Evolutionary conservation across 495 filamentous ascomycete species (phyloP).

Genomic region (Trichoderma reesei): DNA sequence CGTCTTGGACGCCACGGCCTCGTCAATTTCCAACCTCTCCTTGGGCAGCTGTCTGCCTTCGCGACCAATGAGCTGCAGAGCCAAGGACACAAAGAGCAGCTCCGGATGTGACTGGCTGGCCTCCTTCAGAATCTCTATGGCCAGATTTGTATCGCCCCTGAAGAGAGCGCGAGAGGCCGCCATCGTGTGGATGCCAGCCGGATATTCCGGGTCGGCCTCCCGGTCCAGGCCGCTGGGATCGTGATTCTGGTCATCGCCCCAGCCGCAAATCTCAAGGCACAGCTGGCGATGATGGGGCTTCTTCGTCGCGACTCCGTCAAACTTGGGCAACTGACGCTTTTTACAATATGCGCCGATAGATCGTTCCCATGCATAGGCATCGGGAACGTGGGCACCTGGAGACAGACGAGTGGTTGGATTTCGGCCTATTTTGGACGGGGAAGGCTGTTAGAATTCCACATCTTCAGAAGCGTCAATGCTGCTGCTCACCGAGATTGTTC

Average conservation of each 20-base stretch:
- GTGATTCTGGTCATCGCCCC: slow-evolving; percentile 49
- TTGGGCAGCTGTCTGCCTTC: slow-evolving; percentile 21
- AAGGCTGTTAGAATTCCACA: too few species aligned
- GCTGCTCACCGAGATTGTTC: slow-evolving; percentile 52
- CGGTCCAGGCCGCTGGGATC: slow-evolving; percentile 37
- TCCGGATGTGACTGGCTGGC: slow-evolving; percentile 39
- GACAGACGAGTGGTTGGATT: slow-evolving; percentile 32
- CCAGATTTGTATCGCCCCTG: slow-evolving; percentile 52
- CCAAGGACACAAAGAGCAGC: slow-evolving; percentile 43
- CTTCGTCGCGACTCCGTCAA: slow-evolving; percentile 44
- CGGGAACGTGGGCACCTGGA: slow-evolving; percentile 30
- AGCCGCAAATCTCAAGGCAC: slow-evolving; percentile 69
- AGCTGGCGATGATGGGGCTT: slow-evolving; percentile 67
- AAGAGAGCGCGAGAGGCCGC: slow-evolving; percentile 71
- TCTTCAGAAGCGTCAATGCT: too few species aligned
- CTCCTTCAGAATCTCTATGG: slow-evolving; percentile 40
- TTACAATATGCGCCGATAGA: slow-evolving; percentile 38
- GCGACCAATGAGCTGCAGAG: slow-evolving; percentile 39
- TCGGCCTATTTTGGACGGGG: slow-evolving; percentile 18
- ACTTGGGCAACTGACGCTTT: slow-evolving; percentile 29
- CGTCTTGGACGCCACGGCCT: slow-evolving; percentile 35
- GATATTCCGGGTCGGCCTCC: slow-evolving; percentile 42
- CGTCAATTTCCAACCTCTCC: slow-evolving; percentile 37
- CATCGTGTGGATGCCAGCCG: slow-evolving; percentile 69
- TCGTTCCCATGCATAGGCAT: slow-evolving; percentile 38